Conservation (phyloP, 495 filamentous ascomycete genomes). For the Trichoderma asperelloides region DNA sequence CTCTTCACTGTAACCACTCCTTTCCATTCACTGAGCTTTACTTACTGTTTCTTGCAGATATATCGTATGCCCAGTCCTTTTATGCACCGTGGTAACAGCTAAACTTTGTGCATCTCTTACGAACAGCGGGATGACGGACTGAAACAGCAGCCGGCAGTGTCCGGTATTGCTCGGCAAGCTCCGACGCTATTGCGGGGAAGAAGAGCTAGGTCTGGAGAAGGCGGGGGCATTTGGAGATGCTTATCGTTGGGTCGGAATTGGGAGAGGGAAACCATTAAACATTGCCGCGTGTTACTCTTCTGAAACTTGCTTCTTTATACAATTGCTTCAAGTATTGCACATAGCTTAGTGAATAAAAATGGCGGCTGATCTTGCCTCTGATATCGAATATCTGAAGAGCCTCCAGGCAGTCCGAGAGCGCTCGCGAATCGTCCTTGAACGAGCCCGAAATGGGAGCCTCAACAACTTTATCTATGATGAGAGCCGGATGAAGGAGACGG, state of each 20-base stretch:
- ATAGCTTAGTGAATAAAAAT: neutral
- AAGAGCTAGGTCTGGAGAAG: too few relatives aligned
- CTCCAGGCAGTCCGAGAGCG: conserved; percentile 16
- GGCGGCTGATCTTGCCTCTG: neutral
- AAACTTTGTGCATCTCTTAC: neutral
- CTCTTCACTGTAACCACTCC: too few relatives aligned
- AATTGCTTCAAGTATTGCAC: neutral
- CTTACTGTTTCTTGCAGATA: too few relatives aligned
- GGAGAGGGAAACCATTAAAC: neutral
- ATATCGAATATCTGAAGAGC: conserved; percentile 14
- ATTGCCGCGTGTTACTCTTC: neutral
- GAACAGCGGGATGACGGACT: neutral
- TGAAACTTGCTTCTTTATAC: neutral
- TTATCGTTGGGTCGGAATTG: conserved; percentile 1
- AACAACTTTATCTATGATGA: conserved; percentile 12
- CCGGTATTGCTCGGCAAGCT: conserved; percentile 3
- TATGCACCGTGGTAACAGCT: too few relatives aligned
- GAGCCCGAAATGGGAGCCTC: conserved; percentile 11
- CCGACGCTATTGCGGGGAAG: neutral
- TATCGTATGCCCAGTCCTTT: too few relatives aligned
- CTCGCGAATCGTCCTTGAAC: conserved; percentile 8
- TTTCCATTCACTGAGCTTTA: too few relatives aligned
- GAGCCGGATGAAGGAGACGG: conserved; percentile 10
- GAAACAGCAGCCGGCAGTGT: neutral
- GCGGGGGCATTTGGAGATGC: neutral